Evolutionary conservation across 139 green algal species (phyloP), one percentile per base, ranked within the genome.

Genomic region (Volvox africanus): DNA sequence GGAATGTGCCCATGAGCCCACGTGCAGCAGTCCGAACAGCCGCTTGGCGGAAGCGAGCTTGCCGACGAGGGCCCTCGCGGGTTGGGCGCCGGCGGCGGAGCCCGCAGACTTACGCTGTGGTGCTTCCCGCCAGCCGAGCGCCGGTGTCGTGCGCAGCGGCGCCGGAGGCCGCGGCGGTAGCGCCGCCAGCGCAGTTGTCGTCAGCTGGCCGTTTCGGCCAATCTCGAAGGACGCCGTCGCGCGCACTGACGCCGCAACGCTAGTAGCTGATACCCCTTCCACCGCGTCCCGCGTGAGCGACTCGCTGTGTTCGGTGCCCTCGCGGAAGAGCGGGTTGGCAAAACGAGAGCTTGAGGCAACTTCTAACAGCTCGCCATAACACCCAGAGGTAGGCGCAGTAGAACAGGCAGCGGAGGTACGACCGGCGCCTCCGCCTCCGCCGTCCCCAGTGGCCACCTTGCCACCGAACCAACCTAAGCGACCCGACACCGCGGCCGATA

Each of bases 281-380:
- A 2, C n/a, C 17, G 17, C 33, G 32, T 67, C 35, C 22, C 6
- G 12, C 6, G 36, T 62, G 82, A 88, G 61, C 13, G 83, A 88
- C 24, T 19, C 77, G 82, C 82, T 88, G 28, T 36, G 61, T 35
- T 44, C n/a, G 16, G 26, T 32, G 17, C 84, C 84, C 68, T 81
- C 84, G 3, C 69, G 68, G 68, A 89, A 89, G 36, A 89, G 36
- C 36, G 84, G 84, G 84, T 89, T 89, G 11, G 69, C 68, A 50
- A 55, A 89, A 19, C 28, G 26, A n/a, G 36, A 20, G 76, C 33
- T 61, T 30, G 76, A 1, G 30, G 32, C 76, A 16, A 19, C 6
- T 1, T 61, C 76, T 19, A 55, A 21, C 17, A 2, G 18, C 71
- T 30, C 16, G 65, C 65, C 65, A 28, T 73, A 24, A 2, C 11